Base-by-base conservation (phyloP, 2,329 filamentous ascomycete genomes). In the Sodiomyces alkalinus region DNA sequence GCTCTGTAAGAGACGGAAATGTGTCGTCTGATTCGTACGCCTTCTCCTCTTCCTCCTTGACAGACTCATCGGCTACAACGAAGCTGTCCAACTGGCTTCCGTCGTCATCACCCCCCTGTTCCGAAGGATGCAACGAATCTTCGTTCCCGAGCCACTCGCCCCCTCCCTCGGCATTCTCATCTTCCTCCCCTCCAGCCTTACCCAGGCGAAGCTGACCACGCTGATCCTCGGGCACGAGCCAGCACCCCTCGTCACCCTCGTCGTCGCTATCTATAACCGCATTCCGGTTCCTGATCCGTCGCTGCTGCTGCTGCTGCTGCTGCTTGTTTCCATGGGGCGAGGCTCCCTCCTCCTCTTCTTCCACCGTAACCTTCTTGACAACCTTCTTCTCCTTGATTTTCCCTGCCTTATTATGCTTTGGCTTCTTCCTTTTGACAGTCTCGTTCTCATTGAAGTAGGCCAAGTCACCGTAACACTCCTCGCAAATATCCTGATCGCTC, bases 91-190 rank as follows among this genome's bases (percentile, higher is more conserved):
- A 51, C 13, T 64, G 64, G 40, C 63, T 71, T 25, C 23, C 17
- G 10, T 53, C 57, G 13, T 64, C 58, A 13, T 65, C 55, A 2
- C 62, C 62, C 7, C 69, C 64, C 7, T 61, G 60, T 16, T 68
- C 70, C 6, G 65, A 68, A 3, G 67, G 63, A 21, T 60, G 52
- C 9, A 54, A 50, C 0, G 76, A 80, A 42, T 90, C 80, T 17
- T 80, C 72, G 0, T 76, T 73, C 20, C 68, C 68, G 27, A 93
- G 62, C 48, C 72, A 82, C 32, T 92, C 80, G 14, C 83, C 86
- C 4, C 78, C 82, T 2, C 83, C 83, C 46, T 92, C 86, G 3
- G 79, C 81, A 45, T 93, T 72, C 49, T 92, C 83, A 37, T 92
- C 82, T 29, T 83, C 79, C n/a, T 72, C 69, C 4, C 80, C 82